A percentile compares a stretch with the other conserved stretches of the same genome.
Conservation (phyloP, 805 yeast species). For the Suhomyces faveliae region DNA sequence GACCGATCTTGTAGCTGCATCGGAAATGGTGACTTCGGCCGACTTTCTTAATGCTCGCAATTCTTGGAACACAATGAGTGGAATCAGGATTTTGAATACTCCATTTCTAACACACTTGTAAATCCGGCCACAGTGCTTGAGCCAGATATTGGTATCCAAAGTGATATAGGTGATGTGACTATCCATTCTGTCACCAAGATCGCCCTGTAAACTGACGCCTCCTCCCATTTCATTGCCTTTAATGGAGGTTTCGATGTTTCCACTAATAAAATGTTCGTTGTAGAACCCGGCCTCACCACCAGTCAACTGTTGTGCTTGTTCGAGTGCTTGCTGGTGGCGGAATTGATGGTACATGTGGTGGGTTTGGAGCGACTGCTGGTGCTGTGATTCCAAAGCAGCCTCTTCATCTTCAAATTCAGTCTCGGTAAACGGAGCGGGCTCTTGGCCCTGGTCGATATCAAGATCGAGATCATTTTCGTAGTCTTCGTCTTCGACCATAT, state of each 20-base stretch:
- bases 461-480: not conserved
- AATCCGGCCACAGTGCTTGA: constrained; percentile 75
- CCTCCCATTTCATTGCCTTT: not conserved
- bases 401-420: constrained; percentile 34
- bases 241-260: constrained; percentile 12
- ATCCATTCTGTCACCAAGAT: constrained; percentile 58
- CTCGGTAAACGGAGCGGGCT: constrained; percentile 16
- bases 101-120: constrained; percentile 64
- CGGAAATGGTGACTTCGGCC: constrained; percentile 69
- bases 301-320: constrained; percentile 10
- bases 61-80: constrained; percentile 77
- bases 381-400: constrained; percentile 12
- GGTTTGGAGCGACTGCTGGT: constrained; percentile 11
- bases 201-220: constrained; percentile 33
- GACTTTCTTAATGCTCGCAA: constrained; percentile 68
- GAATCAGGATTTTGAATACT: constrained; percentile 60
- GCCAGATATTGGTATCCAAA: constrained; percentile 77
- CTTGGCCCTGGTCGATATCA: not conserved
- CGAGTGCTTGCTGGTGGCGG: constrained; percentile 18
- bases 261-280: constrained; percentile 17
- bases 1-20: constrained; percentile 78
- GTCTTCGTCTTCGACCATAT: not conserved
- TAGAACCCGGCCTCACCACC: constrained; percentile 22
- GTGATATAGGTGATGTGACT: constrained; percentile 56
- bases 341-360: constrained; percentile 20